Evolutionary conservation across 108 stramenopile genomes (phyloP), one percentile per base, ranked within the genome.

Genomic region (Discostella stelligeroides): DNA sequence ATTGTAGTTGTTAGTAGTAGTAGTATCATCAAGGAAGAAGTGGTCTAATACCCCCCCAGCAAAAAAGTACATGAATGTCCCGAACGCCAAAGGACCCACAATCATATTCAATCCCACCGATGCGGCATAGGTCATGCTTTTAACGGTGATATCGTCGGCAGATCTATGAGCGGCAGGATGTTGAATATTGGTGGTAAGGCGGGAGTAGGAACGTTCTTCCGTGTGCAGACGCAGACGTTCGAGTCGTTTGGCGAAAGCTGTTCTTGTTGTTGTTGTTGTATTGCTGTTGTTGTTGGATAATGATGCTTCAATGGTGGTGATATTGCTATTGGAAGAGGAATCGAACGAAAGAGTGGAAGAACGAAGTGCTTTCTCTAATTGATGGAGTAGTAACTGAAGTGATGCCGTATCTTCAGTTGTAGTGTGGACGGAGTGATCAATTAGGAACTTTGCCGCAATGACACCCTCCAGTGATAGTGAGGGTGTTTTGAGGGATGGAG

Each of bases 61-160:
- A 68, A 94, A 94, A 66, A 91, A 91, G 47, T 86, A 94, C 86
- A 94, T 90, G 56, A 94, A 92, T 14, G 73, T 70, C 10, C 93
- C 93, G 71, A 94, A 91, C 37, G 84, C 85, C 18, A 94, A 63
- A 1, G 93, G 93, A 27, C 90, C 90, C 12, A 94, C 80, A 62
- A 94, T 90, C 93, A 94, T 94, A 58, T 94, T 94, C 46, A 90
- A 50, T 7, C 90, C 93, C 8, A 94, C 82, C 15, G 86, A 84
- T 2, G 90, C 86, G 12, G 90, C 93, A 55, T 89, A 94, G 51
- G 86, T 90, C 90, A 94, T 91, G 65, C 85, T 84, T 53, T 87
- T 88, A 1, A 73, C 76, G 0, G 83, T 94, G 10, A 84, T 71
- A 70, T 94, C 85, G 64, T 94, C 92, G 8, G 79, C 76, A 34